These are phyloP conservation scores for Diplotaxis tenuifolia DNA, from an alignment of 345 rosid genomes.

Conservation along the genomic window DNA sequence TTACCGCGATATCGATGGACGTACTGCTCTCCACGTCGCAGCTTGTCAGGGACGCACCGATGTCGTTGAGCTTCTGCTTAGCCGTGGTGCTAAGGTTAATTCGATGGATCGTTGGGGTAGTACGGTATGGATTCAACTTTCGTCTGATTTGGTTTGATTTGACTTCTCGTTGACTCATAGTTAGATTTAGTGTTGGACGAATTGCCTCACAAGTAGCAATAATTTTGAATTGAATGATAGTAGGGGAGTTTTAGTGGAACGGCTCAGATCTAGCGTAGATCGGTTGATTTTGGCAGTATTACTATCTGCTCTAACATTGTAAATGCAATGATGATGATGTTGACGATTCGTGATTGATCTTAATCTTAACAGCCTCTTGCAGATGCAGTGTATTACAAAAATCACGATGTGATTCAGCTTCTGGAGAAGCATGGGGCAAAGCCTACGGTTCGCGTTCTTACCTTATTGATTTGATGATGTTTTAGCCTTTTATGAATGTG, in stretches of 20 bases:
- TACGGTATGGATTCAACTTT: slow-evolving; percentile 43
- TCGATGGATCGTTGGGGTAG: slow-evolving; percentile 64
- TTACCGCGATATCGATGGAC: slow-evolving; percentile 63
- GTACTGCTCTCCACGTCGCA: slow-evolving; percentile 80
- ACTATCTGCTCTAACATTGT: neutral
- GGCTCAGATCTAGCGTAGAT: slow-evolving; percentile 9
- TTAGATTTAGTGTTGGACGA: slow-evolving; percentile 29
- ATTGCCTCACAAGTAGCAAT: neutral
- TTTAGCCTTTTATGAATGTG: neutral
- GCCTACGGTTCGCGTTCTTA: slow-evolving; percentile 51
- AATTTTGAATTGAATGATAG: neutral
- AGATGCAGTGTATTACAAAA: slow-evolving; percentile 71
- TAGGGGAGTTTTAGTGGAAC: neutral
- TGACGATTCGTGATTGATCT: slow-evolving; percentile 32
- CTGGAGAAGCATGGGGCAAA: slow-evolving; percentile 75
- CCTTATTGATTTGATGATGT: neutral
- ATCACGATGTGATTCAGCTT: slow-evolving; percentile 65
- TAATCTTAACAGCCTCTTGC: slow-evolving; percentile 70
- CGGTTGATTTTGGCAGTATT: neutral
- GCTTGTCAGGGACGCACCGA: slow-evolving; percentile 70
- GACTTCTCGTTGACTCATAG: slow-evolving; percentile 28
- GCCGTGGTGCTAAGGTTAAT: slow-evolving; percentile 49
- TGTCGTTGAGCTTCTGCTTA: slow-evolving; percentile 47
- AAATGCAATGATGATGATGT: neutral
- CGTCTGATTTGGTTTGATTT: neutral